These are phyloP conservation scores for Leishmania tarentolae DNA, from an alignment of 208 protist species.

Conservation along the genomic window DNA sequence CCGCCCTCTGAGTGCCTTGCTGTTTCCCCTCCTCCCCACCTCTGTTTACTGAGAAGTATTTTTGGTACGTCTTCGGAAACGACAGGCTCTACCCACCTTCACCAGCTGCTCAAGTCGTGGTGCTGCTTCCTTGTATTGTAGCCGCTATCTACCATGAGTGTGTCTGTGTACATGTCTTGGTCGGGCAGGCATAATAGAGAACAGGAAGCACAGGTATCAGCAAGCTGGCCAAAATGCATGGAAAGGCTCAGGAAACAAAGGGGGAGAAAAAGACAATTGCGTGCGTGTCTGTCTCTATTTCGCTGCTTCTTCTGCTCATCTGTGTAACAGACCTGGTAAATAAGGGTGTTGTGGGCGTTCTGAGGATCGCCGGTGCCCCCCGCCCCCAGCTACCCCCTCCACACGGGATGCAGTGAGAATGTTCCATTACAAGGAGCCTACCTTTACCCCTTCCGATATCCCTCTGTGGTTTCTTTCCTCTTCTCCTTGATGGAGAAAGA, in stretches of 20 bases:
- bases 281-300: not conserved
- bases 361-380: not conserved
- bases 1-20: not conserved
- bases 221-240: not conserved
- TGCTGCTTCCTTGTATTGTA: not conserved
- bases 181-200: not conserved
- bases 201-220: not conserved
- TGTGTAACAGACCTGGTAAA: not conserved
- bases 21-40: not conserved
- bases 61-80: not conserved
- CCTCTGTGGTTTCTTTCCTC: not conserved
- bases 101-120: not conserved
- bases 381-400: not conserved
- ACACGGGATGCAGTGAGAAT: not conserved
- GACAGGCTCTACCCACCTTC: not conserved
- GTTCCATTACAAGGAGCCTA: not conserved
- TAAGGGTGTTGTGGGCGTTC: not conserved
- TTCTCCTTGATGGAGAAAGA: not conserved
- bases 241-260: not conserved
- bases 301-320: not conserved
- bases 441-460: not conserved
- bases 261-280: not conserved
- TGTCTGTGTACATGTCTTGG: not conserved
- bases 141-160: not conserved
- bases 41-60: not conserved